Base-by-base conservation (phyloP, 2,329 filamentous ascomycete species). In the Diaporthe humulicola region DNA sequence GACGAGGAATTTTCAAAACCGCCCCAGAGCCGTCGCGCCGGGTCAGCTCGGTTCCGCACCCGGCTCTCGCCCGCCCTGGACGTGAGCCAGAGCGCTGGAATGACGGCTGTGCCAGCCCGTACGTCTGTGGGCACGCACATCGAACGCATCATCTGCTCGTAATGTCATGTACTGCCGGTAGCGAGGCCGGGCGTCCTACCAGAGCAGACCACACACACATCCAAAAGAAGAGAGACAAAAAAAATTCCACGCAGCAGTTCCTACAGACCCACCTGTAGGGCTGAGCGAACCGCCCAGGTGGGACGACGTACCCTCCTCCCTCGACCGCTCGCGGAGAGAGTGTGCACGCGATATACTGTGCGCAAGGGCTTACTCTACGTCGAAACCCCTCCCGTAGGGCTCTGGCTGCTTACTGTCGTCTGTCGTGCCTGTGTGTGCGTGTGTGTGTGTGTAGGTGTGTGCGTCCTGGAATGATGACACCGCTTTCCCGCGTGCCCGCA, bases 351-450 rank as follows among this genome's bases (percentile, higher is more conserved):
- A 66, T 8, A 19, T 22, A 66, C 36, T 48, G 42, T 33, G 61
- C 28, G 40, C 61, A 33, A 50, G 61, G 42, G 61, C 61, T 67
- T 67, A 67, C 45, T 52, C 45, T 52, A 38, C 30, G 45, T 38
- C 17, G 25, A 30, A 38, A 52, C 30, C 61, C 22, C 30, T 33
- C 36, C 33, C 38, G 40, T 61, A 61, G 58, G 45, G 61, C 61
- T 67, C 22, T 67, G 61, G 61, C 61, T 67, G 61, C 61, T 67
- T 67, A 67, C 61, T 67, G 22, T 48, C 17, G 30, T 50, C 45
- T 67, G 42, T 50, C 17, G 30, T 67, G 45, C 45, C 45, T 30
- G 48, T 58, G 30, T 58, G 19, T n/a, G 30, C 42, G 56, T 8
- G 33, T 28, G n/a, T 4, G 22, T 50, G 22, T 50, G 45, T n/a